Base-by-base conservation (phyloP, 1,284 basidiomycete genomes). In the Trichosporon faecale region DNA sequence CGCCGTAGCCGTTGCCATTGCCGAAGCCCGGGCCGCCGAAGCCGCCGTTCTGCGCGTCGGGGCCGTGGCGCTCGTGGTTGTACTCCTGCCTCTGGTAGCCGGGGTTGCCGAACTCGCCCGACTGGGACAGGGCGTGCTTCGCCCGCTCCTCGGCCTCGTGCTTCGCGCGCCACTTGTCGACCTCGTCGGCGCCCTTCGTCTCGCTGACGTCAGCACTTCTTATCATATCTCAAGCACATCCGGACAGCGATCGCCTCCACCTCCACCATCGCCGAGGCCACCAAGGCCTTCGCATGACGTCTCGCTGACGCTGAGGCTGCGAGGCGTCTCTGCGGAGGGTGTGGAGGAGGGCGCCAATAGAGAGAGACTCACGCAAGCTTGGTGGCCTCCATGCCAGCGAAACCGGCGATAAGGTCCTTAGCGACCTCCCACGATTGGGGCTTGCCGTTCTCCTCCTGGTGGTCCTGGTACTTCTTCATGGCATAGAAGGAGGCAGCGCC, bases 331-430 rank as follows among this genome's bases (percentile, higher is more conserved):
- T n/a, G 25, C 2, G 16, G n/a, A 46, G 44, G n/a, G 11, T 14
- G 25, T 44, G 52, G 52, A 9, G 9, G 5, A 18, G 8, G 12
- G 21, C 6, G 23, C 12, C 3, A 21, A 57, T 4, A 9, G 11
- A 6, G 65, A 21, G 49, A 25, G 3, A 72, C 70, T 29, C 44
- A 72, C 76, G 78, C 70, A 35, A 79, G 74, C 72, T 78, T 78
- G 75, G 78, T 77, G 68, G 75, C 76, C 71, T 80, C 78, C 25
- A 73, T 72, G 25, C 76, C 77, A 7, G 77, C 77, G 23, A 76
- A 65, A 29, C 73, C 77, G 7, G 77, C 78, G 35, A 78, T 76
- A 44, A 79, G 33, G 33, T 79, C 72, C 69, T 78, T 79, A 64
- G 73, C 77, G n/a, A 74, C 63, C 33, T 72, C 74, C 25, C 66